Percentiles rank a stretch among this genome's conserved stretches.
Conservation (phyloP, 2,329 filamentous ascomycete species). For the Aspergillus arachidicola region DNA sequence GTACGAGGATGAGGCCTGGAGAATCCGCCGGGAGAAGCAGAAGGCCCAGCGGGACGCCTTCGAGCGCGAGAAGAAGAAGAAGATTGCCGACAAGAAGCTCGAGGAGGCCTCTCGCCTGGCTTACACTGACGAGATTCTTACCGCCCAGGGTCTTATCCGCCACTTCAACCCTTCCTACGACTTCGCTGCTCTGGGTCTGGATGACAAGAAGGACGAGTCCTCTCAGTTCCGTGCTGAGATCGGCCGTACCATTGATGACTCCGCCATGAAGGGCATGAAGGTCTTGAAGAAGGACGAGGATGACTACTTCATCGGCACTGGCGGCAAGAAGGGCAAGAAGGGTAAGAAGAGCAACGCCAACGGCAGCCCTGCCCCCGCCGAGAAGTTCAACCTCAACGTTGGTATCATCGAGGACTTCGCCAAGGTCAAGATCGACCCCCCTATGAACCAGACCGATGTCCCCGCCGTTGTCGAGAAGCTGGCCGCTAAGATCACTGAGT, state of each 20-base stretch:
- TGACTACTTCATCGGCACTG: constrained; percentile 73
- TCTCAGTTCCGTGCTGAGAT: constrained; percentile 78
- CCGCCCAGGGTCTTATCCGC: constrained; percentile 81
- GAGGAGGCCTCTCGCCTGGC: constrained; percentile 68
- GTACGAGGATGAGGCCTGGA: constrained; percentile 81
- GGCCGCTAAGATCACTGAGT: constrained; percentile 85
- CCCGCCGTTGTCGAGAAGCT: constrained; percentile 81
- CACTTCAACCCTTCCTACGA: constrained; percentile 87
- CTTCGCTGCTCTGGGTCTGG: constrained; percentile 61
- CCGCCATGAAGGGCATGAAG: constrained; percentile 81
- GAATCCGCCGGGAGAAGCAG: constrained; percentile 74
- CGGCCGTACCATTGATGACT: constrained; percentile 79
- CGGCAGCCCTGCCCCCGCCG: constrained; percentile 52
- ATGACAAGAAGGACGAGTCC: constrained; percentile 50
- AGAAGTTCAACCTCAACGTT: constrained; percentile 82
- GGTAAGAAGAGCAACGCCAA: constrained; percentile 67
- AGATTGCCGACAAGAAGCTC: constrained; percentile 57
- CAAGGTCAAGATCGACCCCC: constrained; percentile 82
- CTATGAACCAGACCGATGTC: constrained; percentile 82
- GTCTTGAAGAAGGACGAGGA: constrained; percentile 88
- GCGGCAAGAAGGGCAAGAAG: constrained; percentile 86
- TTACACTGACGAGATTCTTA: constrained; percentile 89
- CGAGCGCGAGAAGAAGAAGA: constrained; percentile 53
- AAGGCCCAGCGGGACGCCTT: constrained; percentile 72
- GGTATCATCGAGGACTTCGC: constrained; percentile 89